Evolutionary conservation across 176 grass and related monocot species (phyloP).

Genomic region (Microstegium vimineum): DNA sequence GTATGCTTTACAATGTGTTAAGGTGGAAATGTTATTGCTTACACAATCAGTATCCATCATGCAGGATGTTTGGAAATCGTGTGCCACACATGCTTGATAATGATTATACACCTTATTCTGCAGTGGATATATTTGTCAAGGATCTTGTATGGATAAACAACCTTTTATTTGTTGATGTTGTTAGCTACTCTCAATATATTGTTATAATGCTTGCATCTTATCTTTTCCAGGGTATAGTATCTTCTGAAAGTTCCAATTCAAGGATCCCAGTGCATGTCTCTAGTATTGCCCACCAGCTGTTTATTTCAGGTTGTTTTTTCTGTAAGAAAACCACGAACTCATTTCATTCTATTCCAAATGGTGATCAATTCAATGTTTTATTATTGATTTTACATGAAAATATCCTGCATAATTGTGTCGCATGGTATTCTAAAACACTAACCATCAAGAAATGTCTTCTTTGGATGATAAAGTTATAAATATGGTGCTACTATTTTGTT

Average conservation of each 20-base stretch:
- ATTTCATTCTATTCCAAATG: constrained; percentile 15
- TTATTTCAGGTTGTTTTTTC: constrained; percentile 66
- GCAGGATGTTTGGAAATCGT: constrained; percentile 99
- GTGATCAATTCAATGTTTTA: neutral
- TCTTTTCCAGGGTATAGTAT: constrained; percentile 80
- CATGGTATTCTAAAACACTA: neutral
- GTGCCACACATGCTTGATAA: constrained; percentile 95
- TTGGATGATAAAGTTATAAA: neutral
- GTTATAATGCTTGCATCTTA: neutral
- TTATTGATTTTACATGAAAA: constrained; percentile 1
- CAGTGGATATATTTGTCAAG: constrained; percentile 97
- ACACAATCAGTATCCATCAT: constrained; percentile 26
- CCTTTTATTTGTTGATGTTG: constrained; percentile 16
- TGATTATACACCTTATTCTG: constrained; percentile 95
- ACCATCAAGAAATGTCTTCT: neutral
- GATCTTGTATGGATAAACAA: constrained; percentile 70
- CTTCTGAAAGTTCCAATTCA: constrained; percentile 70
- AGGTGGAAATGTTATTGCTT: neutral
- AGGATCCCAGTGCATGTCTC: constrained; percentile 82
- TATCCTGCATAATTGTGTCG: neutral
- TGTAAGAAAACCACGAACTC: constrained; percentile 13
- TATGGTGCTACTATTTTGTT: constrained; percentile 9
- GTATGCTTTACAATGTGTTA: constrained; percentile 15
- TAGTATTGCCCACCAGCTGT: constrained; percentile 82
- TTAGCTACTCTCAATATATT: constrained; percentile 9